These are phyloP conservation scores for Chrysopogon serrulatus DNA, from an alignment of 176 grass and related monocot genomes.

Conservation along the genomic window DNA sequence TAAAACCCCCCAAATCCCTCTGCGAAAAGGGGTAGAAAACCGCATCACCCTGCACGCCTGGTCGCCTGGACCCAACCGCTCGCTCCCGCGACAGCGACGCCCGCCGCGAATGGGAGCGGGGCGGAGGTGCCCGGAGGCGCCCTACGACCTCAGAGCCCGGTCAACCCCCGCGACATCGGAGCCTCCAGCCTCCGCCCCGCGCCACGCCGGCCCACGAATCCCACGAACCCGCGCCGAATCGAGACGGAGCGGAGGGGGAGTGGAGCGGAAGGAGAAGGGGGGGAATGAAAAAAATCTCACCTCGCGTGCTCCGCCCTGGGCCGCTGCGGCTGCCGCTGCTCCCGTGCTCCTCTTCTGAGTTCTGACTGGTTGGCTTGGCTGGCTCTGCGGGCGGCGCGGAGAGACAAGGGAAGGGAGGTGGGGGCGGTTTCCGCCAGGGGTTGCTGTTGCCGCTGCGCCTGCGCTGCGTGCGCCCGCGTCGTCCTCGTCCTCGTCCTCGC, in stretches of 20 bases:
- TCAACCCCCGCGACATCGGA: not conserved
- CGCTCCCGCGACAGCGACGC: not conserved
- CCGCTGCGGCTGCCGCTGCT: too few relatives aligned
- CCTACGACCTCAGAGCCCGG: not conserved
- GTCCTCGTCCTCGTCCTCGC: not conserved
- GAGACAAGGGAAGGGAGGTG: not conserved
- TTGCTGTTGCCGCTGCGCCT: not conserved
- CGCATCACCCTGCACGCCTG: too few relatives aligned
- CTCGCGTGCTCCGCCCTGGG: not conserved
- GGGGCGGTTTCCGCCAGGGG: not conserved
- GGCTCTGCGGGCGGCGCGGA: not conserved
- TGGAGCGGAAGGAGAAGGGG: accelerated
- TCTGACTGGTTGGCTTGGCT: not conserved
- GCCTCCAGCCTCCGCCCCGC: too few relatives aligned
- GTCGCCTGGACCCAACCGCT: not conserved
- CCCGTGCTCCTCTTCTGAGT: not conserved
- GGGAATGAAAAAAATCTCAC: not conserved
- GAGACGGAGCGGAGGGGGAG: not conserved
- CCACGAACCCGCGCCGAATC: not conserved
- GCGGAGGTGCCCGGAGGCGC: not conserved
- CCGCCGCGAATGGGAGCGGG: not conserved
- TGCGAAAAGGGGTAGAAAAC: not conserved
- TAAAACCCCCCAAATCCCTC: not conserved
- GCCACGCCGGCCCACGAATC: not conserved
- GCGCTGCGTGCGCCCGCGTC: not conserved